Evolutionary conservation across 1,284 basidiomycete species (phyloP).

Genomic region (Ganoderma sinense): DNA sequence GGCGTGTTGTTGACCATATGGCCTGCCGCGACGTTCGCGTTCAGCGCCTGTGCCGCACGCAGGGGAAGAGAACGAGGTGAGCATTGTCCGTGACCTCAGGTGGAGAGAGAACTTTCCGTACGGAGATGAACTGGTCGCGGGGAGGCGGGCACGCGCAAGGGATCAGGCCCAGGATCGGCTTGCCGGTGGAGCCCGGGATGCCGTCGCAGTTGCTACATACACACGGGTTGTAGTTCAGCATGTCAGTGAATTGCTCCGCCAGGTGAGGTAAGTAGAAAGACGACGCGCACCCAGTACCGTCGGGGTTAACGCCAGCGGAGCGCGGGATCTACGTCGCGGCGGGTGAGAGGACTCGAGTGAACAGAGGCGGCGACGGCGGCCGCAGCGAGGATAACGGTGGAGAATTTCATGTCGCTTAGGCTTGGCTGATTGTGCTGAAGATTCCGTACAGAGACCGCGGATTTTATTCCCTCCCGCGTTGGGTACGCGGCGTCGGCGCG

Average conservation of each 20-base stretch:
- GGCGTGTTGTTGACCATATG: slow-evolving; percentile 47
- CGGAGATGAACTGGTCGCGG: slow-evolving; percentile 41
- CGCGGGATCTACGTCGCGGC: slow-evolving; percentile 41
- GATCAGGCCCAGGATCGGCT: too few species aligned
- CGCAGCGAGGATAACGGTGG: slow-evolving; percentile 7
- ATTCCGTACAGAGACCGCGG: too few species aligned
- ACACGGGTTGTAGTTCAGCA: too few species aligned
- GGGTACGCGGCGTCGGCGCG: too few species aligned
- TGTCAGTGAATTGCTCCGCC: too few species aligned
- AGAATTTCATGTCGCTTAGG: slow-evolving; percentile 10
- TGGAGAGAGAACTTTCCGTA: slow-evolving; percentile 31
- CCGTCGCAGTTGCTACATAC: slow-evolving; percentile 42
- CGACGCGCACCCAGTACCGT: slow-evolving; percentile 49
- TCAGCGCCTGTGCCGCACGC: too few species aligned
- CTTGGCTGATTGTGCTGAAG: too few species aligned
- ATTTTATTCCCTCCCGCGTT: too few species aligned
- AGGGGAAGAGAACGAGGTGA: too few species aligned
- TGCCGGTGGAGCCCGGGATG: too few species aligned
- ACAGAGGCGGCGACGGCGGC: slow-evolving; percentile 12
- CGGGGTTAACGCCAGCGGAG: slow-evolving; percentile 61
- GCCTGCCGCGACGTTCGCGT: slow-evolving; percentile 46
- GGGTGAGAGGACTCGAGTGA: slow-evolving; percentile 1
- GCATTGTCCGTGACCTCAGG: too few species aligned
- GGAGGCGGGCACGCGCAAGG: slow-evolving; percentile 55
- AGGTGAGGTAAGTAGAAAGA: background rate